Evolutionary conservation across 2,329 filamentous ascomycete species (phyloP), one percentile per base, ranked within the genome.

Genomic region (Pyrenophora teres): DNA sequence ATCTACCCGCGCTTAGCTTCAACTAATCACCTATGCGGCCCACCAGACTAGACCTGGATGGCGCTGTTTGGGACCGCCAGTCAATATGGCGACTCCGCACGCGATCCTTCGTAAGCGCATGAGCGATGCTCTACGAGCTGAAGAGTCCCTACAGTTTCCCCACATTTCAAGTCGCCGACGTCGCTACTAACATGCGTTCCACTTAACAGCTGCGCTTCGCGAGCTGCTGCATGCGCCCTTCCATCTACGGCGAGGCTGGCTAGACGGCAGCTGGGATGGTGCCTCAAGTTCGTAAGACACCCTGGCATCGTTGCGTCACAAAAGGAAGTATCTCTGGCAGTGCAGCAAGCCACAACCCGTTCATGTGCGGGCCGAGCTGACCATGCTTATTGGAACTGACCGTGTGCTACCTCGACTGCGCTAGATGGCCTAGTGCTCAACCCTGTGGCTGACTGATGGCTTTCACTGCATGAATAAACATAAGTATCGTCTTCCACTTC

Each of bases 131-230:
- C 39, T n/a, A 39, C 30, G 31, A 52, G 45, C 50, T 52, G 50
- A 49, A 16, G 27, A 10, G 12, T 35, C 9, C 23, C 10, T 36
- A 43, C 44, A 33, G 35, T 18, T 43, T 42, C 39, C 35, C 39
- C 45, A 42, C 44, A 33, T 51, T 38, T 18, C 39, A 30, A 43
- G 50, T 52, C 50, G 50, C 50, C 45, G 50, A 52, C 50, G 39
- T 38, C 25, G 10, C 21, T 19, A 33, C 40, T 27, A 12, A 30
- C 19, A 43, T 33, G 35, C 21, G 39, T 36, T 46, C 39, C 31
- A 38, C 21, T 43, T 31, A 32, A 31, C 39, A 49, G 10, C 16
- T 38, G 23, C 35, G 33, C 12, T 36, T 35, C 27, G 27, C 21
- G 25, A 52, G 16, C 30, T 44, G 35, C 50, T 49, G 45, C 44